Evolutionary conservation across 257 asterid genomes (phyloP), one percentile per base, ranked within the genome.

Genomic region (Anisodus acutangulus): DNA sequence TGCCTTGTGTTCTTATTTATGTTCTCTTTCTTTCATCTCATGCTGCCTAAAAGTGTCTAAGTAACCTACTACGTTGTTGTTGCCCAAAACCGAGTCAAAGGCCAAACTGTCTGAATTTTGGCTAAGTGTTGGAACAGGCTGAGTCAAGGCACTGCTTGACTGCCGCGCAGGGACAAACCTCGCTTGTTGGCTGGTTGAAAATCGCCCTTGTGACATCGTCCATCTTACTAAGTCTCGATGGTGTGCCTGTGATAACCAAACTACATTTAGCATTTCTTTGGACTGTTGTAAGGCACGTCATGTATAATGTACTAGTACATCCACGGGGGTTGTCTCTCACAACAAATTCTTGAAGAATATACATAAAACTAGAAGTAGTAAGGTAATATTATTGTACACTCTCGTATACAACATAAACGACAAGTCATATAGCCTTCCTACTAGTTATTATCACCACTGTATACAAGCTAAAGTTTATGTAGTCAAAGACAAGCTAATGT

Each of bases 401-500:
- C 22, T 4, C 5, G 6, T 26, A 51, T 2, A 43, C 51, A 9
- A 43, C 63, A 53, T 26, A 78, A 76, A 51, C 47, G 59, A 74
- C 4, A 22, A 22, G 22, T 7, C 45, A 5, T 22, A 51, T 49
- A 22, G 11, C 37, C 59, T 74, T 51, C 45, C 8, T 22, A 76
- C 22, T 26, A 22, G n/a, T 51, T 6, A 76, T 13, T 13, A 76
- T 22, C 43, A 64, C 70, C 41, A 8, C 39, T 2, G 13, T 47
- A 10, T n/a, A 45, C 10, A 72, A 74, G 80, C 45, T 8, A 74
- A 74, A 49, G 37, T 22, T 49, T 74, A 11, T 22, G 81, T 4
- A 49, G 19, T 74, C 45, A 16, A 74, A 22, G 49, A 51, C 3
- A 53, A 76, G 37, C 78, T 71, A 53, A 19, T 45, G 81, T 91